These are phyloP conservation scores for Houttuynia cordata DNA, from an alignment of 164 flowering plant species.

Conservation along the genomic window DNA sequence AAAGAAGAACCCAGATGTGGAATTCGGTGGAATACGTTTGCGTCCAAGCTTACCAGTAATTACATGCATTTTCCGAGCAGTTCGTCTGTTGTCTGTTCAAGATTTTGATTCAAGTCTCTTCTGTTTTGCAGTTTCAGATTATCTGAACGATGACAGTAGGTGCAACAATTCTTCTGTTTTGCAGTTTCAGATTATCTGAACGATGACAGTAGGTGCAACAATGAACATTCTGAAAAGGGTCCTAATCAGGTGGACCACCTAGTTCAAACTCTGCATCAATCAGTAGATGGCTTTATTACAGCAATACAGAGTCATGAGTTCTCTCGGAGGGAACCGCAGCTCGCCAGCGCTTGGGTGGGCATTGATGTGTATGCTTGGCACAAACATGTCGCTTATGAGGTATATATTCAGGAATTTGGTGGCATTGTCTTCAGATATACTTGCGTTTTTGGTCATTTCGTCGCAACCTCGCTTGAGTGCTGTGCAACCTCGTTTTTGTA, in stretches of 20 bases:
- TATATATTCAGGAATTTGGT: slow-evolving; percentile 6
- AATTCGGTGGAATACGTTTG: not conserved
- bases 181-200: slow-evolving; percentile 11
- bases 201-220: not conserved
- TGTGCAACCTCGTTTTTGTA: not conserved
- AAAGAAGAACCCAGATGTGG: not conserved
- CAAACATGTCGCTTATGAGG: slow-evolving; percentile 45
- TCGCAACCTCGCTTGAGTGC: not conserved
- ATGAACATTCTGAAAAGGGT: slow-evolving; percentile 4
- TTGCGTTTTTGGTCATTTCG: not conserved
- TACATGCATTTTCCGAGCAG: slow-evolving; percentile 5
- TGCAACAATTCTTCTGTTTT: too few relatives aligned
- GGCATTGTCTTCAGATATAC: not conserved
- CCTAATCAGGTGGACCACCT: slow-evolving; percentile 32
- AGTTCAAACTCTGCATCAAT: slow-evolving; percentile 41
- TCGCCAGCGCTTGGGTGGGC: slow-evolving; percentile 62
- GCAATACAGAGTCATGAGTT: slow-evolving; percentile 26
- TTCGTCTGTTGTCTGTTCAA: slow-evolving; percentile 10
- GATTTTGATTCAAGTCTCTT: slow-evolving; percentile 12
- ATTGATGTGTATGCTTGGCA: slow-evolving; percentile 67
- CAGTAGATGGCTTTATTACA: slow-evolving; percentile 43
- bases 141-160: slow-evolving; percentile 4
- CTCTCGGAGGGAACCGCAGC: slow-evolving; percentile 26
- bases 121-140: slow-evolving; percentile 13
- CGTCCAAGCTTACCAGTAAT: slow-evolving; percentile 1